Evolutionary conservation across 164 flowering plant species (phyloP), one percentile per base, ranked within the genome.

Genomic region (Vitis riparia): DNA sequence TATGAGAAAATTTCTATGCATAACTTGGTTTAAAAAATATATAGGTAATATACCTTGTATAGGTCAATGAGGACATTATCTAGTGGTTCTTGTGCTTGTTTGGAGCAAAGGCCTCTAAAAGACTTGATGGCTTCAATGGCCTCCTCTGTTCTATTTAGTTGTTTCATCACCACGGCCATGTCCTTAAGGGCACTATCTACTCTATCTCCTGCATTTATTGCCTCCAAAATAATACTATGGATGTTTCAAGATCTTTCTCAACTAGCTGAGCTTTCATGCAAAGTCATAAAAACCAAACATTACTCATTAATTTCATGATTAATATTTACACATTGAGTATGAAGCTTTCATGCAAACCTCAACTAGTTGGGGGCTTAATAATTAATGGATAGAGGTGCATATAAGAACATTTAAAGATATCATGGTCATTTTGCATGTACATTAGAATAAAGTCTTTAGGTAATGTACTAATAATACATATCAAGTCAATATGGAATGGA

Each of bases 151-250:
- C 87, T 68, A 69, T 83, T 76, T 9, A 79, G 61, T 60, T 85
- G 87, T 76, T 85, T 85, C 89, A 83, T 83, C 63, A 85, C 89
- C 11, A 85, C 85, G 0, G 85, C 89, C 89, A 85, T 83, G 72
- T 85, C 88, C 64, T 85, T 85, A 5, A n/a, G n/a, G n/a, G n/a
- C n/a, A n/a, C n/a, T n/a, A n/a, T n/a, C n/a, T n/a, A n/a, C n/a
- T n/a, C n/a, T 80, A 60, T 85, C 88, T 49, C 88, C 85, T 14
- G 76, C 80, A 65, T 85, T 83, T 72, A 85, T 83, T 8, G 89
- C 87, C 65, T 77, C 89, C 87, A 85, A 69, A 85, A 85, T 72
- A 60, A 76, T 2, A 75, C 83, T 70, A 85, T 73, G 23, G 89
- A 80, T 11, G 75, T 70, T 68, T 83, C 89, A 10, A 75, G 82